Conservation (phyloP, 768 basidiomycete genomes). For the Calocybe gangraenosa region DNA sequence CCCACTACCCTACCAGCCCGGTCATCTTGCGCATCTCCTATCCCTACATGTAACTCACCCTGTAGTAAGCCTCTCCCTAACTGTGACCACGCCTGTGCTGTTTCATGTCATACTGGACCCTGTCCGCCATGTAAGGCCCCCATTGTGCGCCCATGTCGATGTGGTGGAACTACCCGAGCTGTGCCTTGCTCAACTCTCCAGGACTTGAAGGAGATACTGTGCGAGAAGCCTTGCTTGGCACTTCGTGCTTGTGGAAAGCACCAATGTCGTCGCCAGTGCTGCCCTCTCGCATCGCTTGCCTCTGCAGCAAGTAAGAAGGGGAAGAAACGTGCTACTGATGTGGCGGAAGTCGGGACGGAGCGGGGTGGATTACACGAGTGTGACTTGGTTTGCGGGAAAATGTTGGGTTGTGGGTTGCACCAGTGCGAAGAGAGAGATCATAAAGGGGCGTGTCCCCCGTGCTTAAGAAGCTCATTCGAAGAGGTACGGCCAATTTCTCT, state of each 20-base stretch:
- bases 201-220: conserved; percentile 56
- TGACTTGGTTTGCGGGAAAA: conserved; percentile 73
- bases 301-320: conserved; percentile 45
- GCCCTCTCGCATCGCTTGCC: conserved; percentile 74
- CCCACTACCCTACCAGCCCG: conserved; percentile 39
- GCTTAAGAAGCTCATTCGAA: conserved; percentile 86
- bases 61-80: conserved; percentile 61
- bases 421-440: conserved; percentile 80
- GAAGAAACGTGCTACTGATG: conserved; percentile 45
- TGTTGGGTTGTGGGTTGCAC: conserved; percentile 74
- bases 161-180: conserved; percentile 61
- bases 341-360: conserved; percentile 35
- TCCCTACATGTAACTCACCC: conserved; percentile 71
- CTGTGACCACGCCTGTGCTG: conserved; percentile 75
- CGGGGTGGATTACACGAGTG: conserved; percentile 77
- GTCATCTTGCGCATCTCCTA: conserved; percentile 60
- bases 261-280: conserved; percentile 81
- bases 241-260: conserved; percentile 84
- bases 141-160: conserved; percentile 79
- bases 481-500: conserved; percentile 49
- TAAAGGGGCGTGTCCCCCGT: conserved; percentile 74
- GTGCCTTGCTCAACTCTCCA: conserved; percentile 52
- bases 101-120: conserved; percentile 67
- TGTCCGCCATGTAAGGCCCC: conserved; percentile 78
- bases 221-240: conserved; percentile 75